These are phyloP conservation scores for Bullera alba DNA, from an alignment of 768 basidiomycete genomes.

Conservation along the genomic window DNA sequence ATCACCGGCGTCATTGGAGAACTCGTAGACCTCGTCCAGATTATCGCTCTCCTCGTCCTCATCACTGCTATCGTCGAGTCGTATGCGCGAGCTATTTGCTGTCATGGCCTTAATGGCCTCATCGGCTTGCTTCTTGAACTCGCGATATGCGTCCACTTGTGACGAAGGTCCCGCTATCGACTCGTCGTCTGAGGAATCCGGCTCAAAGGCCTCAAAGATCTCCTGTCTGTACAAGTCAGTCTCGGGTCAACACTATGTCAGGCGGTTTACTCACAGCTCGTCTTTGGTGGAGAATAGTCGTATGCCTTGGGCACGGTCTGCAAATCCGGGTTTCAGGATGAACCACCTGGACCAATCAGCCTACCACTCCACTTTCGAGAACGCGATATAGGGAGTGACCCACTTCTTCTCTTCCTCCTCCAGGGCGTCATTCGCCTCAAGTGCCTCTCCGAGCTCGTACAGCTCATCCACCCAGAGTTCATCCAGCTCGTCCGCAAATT, in stretches of 20 bases:
- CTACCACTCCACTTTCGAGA: neutral
- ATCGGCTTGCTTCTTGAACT: neutral
- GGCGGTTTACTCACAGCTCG: constrained; percentile 51
- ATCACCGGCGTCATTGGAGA: constrained; percentile 17
- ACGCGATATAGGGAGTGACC: constrained; percentile 3
- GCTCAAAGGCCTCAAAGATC: constrained; percentile 78
- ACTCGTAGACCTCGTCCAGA: neutral
- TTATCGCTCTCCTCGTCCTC: neutral
- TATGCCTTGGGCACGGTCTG: constrained; percentile 92
- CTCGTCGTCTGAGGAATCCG: constrained; percentile 43
- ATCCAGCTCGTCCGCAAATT: constrained; percentile 87
- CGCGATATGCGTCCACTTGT: neutral
- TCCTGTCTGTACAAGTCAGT: constrained; percentile 19
- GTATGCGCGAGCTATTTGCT: neutral
- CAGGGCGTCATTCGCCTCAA: constrained; percentile 50
- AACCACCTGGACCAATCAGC: constrained; percentile 57
- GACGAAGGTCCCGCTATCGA: neutral
- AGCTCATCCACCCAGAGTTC: constrained; percentile 89
- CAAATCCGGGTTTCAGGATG: constrained; percentile 96
- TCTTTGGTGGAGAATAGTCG: constrained; percentile 75
- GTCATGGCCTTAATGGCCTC: neutral
- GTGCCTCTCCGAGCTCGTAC: constrained; percentile 67
- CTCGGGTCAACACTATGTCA: neutral
- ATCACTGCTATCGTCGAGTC: neutral
- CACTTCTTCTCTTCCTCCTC: constrained; percentile 35